Conservation (phyloP, 495 filamentous ascomycete genomes). For the Chaetomium fimeti region DNA sequence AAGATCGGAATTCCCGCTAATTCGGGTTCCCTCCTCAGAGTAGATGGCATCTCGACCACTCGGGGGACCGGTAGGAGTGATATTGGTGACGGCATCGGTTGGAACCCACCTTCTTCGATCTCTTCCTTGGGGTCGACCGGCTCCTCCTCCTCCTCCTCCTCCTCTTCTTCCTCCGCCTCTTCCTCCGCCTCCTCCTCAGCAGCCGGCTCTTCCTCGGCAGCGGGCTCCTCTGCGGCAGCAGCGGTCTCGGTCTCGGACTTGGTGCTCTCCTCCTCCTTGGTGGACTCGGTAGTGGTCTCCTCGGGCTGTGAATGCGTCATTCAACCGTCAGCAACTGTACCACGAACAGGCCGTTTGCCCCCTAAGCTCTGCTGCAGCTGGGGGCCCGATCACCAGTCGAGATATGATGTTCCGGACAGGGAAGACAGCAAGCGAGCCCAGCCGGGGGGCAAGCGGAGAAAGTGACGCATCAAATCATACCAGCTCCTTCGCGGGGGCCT, state of each 20-base stretch:
- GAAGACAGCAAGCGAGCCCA: not conserved
- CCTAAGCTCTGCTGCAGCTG: not conserved
- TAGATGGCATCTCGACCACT: not conserved
- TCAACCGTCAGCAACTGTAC: slow-evolving; percentile 7
- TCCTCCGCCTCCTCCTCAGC: slow-evolving; percentile 50
- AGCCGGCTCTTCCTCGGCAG: slow-evolving; percentile 44
- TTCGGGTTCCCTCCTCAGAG: slow-evolving; percentile 6
- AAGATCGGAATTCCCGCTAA: slow-evolving; percentile 4
- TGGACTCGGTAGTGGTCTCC: slow-evolving; percentile 36
- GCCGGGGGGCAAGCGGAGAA: slow-evolving; percentile 7
- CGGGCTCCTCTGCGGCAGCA: slow-evolving; percentile 44
- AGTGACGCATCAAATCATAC: slow-evolving; percentile 24
- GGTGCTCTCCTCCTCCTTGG: slow-evolving; percentile 50
- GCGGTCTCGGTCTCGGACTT: slow-evolving; percentile 49
- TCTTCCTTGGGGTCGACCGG: slow-evolving; percentile 81
- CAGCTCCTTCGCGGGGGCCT: slow-evolving; percentile 46
- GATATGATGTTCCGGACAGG: not conserved
- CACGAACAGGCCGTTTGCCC: not conserved
- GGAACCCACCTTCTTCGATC: slow-evolving; percentile 81
- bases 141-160: slow-evolving; percentile 82
- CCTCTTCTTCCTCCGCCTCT: slow-evolving; percentile 55
- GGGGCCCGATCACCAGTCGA: no score
- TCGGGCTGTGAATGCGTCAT: slow-evolving; percentile 21
- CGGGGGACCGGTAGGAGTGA: not conserved
- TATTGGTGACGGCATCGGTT: slow-evolving; percentile 2